These are phyloP conservation scores for Solanum pimpinellifolium DNA, from an alignment of 257 asterid genomes.

Conservation along the genomic window DNA sequence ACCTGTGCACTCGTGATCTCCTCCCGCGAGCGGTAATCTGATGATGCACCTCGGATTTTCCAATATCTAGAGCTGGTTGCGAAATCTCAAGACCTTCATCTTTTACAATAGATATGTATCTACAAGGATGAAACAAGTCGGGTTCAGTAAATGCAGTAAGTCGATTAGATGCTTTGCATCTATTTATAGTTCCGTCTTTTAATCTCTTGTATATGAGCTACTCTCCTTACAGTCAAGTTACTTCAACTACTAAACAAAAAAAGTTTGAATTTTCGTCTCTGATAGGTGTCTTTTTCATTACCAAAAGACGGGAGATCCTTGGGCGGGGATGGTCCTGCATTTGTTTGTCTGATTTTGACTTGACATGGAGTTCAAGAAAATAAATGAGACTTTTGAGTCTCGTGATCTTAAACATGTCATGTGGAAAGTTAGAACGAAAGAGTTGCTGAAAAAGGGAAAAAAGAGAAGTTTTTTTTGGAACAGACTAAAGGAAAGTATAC, in stretches of 20 bases:
- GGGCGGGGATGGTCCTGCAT: background rate
- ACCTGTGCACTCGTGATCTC: conserved; percentile 64
- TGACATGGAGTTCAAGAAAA: background rate
- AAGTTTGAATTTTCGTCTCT: background rate
- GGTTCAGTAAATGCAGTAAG: background rate
- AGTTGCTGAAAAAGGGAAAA: background rate
- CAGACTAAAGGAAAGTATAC: background rate
- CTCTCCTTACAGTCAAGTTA: background rate
- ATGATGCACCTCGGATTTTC: conserved; percentile 75
- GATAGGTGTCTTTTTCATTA: background rate
- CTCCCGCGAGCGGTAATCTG: conserved; percentile 68
- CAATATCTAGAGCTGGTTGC: conserved; percentile 70
- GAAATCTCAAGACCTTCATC: conserved; percentile 78
- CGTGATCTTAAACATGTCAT: background rate
- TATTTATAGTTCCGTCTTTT: background rate
- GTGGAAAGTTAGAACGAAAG: background rate
- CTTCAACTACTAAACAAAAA: background rate
- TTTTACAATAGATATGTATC: conserved; percentile 63
- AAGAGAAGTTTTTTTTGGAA: background rate
- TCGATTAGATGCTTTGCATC: background rate
- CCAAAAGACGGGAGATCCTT: background rate
- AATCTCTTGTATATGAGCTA: background rate
- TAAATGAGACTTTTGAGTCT: background rate
- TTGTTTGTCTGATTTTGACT: background rate
- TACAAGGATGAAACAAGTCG: background rate